Percentiles rank a stretch among this genome's conserved stretches.
phyloP scores from a whole-genome alignment of 2,329 filamentous ascomycete genomes.

The Chaetomiaceae sp. region DNA sequence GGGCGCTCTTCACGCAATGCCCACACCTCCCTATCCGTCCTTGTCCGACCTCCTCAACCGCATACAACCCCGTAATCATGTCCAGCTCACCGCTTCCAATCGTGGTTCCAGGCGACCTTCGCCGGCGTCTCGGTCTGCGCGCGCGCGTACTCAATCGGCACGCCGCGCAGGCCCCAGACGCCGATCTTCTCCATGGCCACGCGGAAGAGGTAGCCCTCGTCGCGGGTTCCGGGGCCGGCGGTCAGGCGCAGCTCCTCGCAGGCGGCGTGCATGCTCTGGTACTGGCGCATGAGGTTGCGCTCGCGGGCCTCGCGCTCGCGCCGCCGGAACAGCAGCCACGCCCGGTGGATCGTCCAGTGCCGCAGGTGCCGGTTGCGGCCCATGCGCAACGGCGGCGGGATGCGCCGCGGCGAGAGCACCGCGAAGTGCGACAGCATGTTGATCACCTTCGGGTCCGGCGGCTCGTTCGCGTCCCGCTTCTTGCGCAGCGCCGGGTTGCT shows the following conservation, averaged over 20 bases:
- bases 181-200: constrained; percentile 89
- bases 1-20: too few relatives aligned
- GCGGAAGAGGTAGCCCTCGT: constrained; percentile 70
- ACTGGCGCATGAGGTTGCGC: constrained; percentile 68
- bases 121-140: constrained; percentile 77
- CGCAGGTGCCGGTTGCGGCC: constrained; percentile 79
- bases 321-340: constrained; percentile 76
- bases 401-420: constrained; percentile 26
- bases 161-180: constrained; percentile 61
- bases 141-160: constrained; percentile 89
- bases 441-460: constrained; percentile 30
- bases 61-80: too few relatives aligned
- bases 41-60: too few relatives aligned
- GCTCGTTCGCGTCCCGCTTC: constrained; percentile 14
- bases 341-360: constrained; percentile 98
- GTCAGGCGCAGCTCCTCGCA: constrained; percentile 74
- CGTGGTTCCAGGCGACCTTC: constrained; percentile 82
- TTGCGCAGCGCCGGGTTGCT: too few relatives aligned
- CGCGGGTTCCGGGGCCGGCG: constrained; percentile 49
- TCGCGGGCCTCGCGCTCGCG: constrained; percentile 59
- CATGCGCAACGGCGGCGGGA: constrained; percentile 71
- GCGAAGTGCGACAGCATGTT: constrained; percentile 30
- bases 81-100: constrained; percentile 70
- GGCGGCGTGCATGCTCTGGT: constrained; percentile 75
- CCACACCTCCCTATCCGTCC: background rate